These are phyloP conservation scores for Talaromyces albobiverticillius DNA, from an alignment of 2,329 filamentous ascomycete species.

Conservation along the genomic window DNA sequence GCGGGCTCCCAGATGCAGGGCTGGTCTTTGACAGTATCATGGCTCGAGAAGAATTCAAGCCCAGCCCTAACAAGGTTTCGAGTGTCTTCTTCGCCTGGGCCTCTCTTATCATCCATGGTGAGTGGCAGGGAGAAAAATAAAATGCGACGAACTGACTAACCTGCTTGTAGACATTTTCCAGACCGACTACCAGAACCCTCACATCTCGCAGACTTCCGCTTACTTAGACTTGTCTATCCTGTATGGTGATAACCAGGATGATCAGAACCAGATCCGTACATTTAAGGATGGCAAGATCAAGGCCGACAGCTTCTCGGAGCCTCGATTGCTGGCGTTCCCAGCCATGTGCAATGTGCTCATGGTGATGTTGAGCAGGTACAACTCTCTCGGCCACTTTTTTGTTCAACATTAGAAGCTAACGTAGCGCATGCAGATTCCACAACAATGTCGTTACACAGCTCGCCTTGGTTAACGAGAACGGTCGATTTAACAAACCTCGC, in stretches of 20 bases:
- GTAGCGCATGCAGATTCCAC: slow-evolving; percentile 58
- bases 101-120: slow-evolving; percentile 69
- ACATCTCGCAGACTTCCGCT: slow-evolving; percentile 64
- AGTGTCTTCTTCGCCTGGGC: slow-evolving; percentile 72
- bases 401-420: neutral
- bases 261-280: slow-evolving; percentile 54
- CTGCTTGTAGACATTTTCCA: slow-evolving; percentile 60
- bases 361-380: slow-evolving; percentile 62
- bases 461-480: slow-evolving; percentile 75
- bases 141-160: neutral
- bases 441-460: slow-evolving; percentile 80
- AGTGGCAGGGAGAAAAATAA: slow-evolving; percentile 13
- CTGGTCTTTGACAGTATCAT: slow-evolving; percentile 46
- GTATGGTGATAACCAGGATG: slow-evolving; percentile 60
- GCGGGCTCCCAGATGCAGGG: slow-evolving; percentile 65
- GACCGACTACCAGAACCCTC: slow-evolving; percentile 61
- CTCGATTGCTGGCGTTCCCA: slow-evolving; percentile 67
- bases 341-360: slow-evolving; percentile 69
- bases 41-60: slow-evolving; percentile 41
- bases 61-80: slow-evolving; percentile 69
- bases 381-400: neutral
- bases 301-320: slow-evolving; percentile 69
- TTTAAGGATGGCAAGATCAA: slow-evolving; percentile 71
- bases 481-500: slow-evolving; percentile 68
- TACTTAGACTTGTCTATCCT: slow-evolving; percentile 71